These are phyloP conservation scores for Phaffia rhodozyma DNA, from an alignment of 1,284 basidiomycete species.

Conservation along the genomic window DNA sequence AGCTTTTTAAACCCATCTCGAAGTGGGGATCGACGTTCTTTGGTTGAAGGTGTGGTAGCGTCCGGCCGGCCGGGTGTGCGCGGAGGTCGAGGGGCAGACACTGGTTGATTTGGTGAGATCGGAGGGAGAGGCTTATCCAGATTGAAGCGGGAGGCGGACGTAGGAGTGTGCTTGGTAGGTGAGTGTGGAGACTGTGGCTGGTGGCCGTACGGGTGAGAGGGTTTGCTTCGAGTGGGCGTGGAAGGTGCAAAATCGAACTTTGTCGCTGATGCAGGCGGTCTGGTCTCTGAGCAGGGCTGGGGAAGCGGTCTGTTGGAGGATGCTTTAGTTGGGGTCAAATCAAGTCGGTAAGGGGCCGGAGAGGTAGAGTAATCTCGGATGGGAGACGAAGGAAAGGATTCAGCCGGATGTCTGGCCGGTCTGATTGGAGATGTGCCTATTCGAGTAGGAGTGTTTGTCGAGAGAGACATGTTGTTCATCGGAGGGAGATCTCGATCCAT, in stretches of 20 bases:
- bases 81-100: background rate
- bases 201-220: background rate
- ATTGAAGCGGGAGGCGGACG: background rate
- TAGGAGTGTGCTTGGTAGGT: background rate
- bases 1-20: slow-evolving; percentile 14
- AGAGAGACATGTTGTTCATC: too few relatives aligned
- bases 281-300: slow-evolving; percentile 2
- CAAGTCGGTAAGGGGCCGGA: too few relatives aligned
- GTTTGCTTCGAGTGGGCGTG: background rate
- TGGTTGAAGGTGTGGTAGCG: background rate
- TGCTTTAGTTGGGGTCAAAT: too few relatives aligned
- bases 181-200: background rate
- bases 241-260: slow-evolving; percentile 3
- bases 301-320: background rate
- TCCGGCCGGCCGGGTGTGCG: background rate
- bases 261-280: background rate
- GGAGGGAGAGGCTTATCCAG: slow-evolving; percentile 15
- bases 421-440: too few relatives aligned
- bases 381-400: too few relatives aligned
- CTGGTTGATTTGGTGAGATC: background rate
- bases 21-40: background rate
- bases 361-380: too few relatives aligned
- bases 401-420: too few relatives aligned
- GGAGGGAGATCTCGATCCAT: too few relatives aligned
- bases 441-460: too few relatives aligned